Evolutionary conservation across 225 moss, liverwort and hornwort genomes (phyloP), one percentile per base, ranked within the genome.

Genomic region (Marchantia polymorpha): DNA sequence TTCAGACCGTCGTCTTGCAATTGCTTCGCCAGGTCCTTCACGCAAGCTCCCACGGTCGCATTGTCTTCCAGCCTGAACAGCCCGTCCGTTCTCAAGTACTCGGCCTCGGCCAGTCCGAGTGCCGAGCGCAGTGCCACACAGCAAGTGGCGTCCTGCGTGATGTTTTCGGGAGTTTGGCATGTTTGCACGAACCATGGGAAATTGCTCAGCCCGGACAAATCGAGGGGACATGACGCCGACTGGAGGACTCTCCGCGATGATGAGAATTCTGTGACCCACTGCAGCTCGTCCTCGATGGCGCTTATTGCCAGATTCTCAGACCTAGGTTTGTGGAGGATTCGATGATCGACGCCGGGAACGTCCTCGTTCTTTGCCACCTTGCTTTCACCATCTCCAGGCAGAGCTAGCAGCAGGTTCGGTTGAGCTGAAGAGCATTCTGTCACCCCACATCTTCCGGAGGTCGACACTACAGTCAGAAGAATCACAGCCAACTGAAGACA

Each of bases 211-310:
- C 64, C 26, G 20, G 31, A 22, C 15, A 89, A 86, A n/a, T 82
- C 69, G 7, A 89, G 63, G 10, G 86, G 89, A 72, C 89, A 89
- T 19, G 76, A 71, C 5, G 56, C 46, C 12, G 30, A 27, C 29
- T 65, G 65, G 2, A 78, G 67, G 17, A 78, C 7, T 48, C 67
- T 64, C 66, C 78, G 65, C 7, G 49, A 13, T 8, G 25, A 9
- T 8, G 47, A 19, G 25, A 64, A 11, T 51, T 64, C 47, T 64
- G 46, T 52, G 16, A 17, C 26, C 3, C 7, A 53, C 11, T 58
- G 23, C 49, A 11, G 22, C 12, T 72, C 51, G 0, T 25, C 20
- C 19, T 52, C 47, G 5, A 5, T 39, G 5, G 39, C 39, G 12
- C 23, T 51, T 17, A 1, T 26, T 17, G 39, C 69, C 20, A 69